Conservation (phyloP, 2,329 filamentous ascomycete species). For the Tympanopsis confertula region DNA sequence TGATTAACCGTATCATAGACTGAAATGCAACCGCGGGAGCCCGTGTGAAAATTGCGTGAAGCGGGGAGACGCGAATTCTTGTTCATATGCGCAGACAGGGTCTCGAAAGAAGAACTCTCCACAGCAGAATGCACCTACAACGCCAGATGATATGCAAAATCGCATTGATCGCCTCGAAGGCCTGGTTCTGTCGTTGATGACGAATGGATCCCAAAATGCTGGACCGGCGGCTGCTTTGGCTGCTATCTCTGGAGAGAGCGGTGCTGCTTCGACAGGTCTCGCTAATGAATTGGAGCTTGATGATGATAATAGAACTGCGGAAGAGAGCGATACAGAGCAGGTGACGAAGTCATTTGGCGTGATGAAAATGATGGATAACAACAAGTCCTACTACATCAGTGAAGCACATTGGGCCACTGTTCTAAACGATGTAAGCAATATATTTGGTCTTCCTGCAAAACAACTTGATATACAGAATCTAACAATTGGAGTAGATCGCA, state of each 20-base stretch:
- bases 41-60: constrained; percentile 20
- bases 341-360: not conserved
- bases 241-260: constrained; percentile 6
- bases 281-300: not conserved
- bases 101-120: constrained; percentile 30
- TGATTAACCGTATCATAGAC: constrained; percentile 7
- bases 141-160: constrained; percentile 42
- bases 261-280: not conserved
- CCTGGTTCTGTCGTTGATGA: constrained; percentile 43
- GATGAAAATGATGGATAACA: not conserved
- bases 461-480: not conserved
- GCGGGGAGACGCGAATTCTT: constrained; percentile 16
- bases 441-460: constrained; percentile 2
- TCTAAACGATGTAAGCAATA: constrained; percentile 14
- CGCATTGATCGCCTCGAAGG: constrained; percentile 43
- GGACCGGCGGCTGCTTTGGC: constrained; percentile 30
- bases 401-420: constrained; percentile 26
- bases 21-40: constrained; percentile 18
- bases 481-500: constrained; percentile 18
- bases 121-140: constrained; percentile 19
- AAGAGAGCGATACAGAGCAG: constrained; percentile 1
- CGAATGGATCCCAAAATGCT: constrained; percentile 32
- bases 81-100: constrained; percentile 20
- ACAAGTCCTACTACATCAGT: constrained; percentile 15
- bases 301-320: not conserved